Percentiles rank a stretch among this genome's conserved stretches.
These are phyloP conservation scores for Monosporozyma siamensis DNA, from an alignment of 805 yeast genomes.

Conservation along the genomic window DNA sequence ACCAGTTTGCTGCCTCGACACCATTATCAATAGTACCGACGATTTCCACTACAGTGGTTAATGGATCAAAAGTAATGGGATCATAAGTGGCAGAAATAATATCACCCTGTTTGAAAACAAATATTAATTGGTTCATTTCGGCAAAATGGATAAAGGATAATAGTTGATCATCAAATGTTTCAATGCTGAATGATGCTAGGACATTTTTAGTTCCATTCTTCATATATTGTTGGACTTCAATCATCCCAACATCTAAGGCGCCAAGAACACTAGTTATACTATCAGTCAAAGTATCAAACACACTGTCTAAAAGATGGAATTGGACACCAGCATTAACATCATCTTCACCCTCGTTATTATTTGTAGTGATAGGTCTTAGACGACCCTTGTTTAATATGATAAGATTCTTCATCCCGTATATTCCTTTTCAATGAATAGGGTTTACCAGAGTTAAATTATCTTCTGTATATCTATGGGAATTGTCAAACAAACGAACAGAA, in stretches of 20 bases:
- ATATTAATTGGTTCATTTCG: slow-evolving; percentile 55
- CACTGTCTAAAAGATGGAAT: slow-evolving; percentile 24
- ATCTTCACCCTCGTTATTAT: slow-evolving; percentile 8
- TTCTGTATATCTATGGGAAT: too few relatives aligned
- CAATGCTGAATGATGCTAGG: slow-evolving; percentile 52
- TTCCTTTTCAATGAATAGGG: not conserved
- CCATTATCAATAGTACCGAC: slow-evolving; percentile 81
- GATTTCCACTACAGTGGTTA: slow-evolving; percentile 49
- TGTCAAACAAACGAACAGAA: too few relatives aligned
- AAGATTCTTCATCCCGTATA: slow-evolving; percentile 27
- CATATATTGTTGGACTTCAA: slow-evolving; percentile 71
- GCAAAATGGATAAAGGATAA: slow-evolving; percentile 58
- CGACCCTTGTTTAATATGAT: slow-evolving; percentile 28
- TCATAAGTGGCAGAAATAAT: slow-evolving; percentile 59
- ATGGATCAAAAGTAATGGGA: slow-evolving; percentile 32
- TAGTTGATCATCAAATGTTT: slow-evolving; percentile 34
- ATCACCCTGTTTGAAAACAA: slow-evolving; percentile 70
- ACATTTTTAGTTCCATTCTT: slow-evolving; percentile 51
- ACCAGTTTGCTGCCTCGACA: slow-evolving; percentile 68
- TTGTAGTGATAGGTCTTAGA: slow-evolving; percentile 18
- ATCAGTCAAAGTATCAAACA: slow-evolving; percentile 67
- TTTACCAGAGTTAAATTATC: too few relatives aligned
- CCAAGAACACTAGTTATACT: slow-evolving; percentile 59
- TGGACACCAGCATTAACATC: slow-evolving; percentile 8
- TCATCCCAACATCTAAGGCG: slow-evolving; percentile 41